Evolutionary conservation across 129 eudicot species (phyloP).

Genomic region (Artemisia tridentata): DNA sequence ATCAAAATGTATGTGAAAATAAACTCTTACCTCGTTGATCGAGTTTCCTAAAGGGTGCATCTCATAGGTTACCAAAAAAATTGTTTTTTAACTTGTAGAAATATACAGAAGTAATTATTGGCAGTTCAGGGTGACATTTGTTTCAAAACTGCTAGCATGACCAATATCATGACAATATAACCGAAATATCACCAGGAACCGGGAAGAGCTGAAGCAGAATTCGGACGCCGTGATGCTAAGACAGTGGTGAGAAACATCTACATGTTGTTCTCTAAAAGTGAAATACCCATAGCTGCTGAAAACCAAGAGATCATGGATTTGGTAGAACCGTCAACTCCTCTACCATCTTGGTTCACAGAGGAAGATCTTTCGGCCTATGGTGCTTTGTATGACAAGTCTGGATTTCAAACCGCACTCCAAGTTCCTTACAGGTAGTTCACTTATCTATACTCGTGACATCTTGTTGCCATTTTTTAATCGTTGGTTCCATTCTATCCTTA

Average conservation of each 20-base stretch:
- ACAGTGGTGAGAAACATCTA: slow-evolving; percentile 44
- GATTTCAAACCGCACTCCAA: slow-evolving; percentile 50
- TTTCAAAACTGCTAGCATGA: too few relatives aligned
- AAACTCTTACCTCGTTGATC: too few relatives aligned
- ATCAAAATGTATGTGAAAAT: too few relatives aligned
- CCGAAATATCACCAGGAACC: slow-evolving; percentile 28
- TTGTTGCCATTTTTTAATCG: not conserved
- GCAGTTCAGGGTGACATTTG: too few relatives aligned
- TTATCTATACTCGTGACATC: not conserved
- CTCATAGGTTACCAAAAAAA: too few relatives aligned
- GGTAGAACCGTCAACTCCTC: slow-evolving; percentile 42
- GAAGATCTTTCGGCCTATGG: slow-evolving; percentile 46
- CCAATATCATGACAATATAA: not conserved
- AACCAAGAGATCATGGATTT: slow-evolving; percentile 56
- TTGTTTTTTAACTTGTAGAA: too few relatives aligned
- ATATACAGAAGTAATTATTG: too few relatives aligned
- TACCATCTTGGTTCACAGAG: slow-evolving; percentile 53
- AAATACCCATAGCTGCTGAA: slow-evolving; percentile 42
- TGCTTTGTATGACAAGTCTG: slow-evolving; percentile 41
- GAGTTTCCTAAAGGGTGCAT: too few relatives aligned
- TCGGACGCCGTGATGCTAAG: slow-evolving; percentile 45
- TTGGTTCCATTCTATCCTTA: not conserved
- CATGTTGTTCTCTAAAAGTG: slow-evolving; percentile 45
- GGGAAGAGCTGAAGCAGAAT: slow-evolving; percentile 62
- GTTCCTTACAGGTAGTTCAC: slow-evolving; percentile 52